phyloP scores from a whole-genome alignment of 345 rosid genomes.

The Zanthoxylum bungeanum region DNA sequence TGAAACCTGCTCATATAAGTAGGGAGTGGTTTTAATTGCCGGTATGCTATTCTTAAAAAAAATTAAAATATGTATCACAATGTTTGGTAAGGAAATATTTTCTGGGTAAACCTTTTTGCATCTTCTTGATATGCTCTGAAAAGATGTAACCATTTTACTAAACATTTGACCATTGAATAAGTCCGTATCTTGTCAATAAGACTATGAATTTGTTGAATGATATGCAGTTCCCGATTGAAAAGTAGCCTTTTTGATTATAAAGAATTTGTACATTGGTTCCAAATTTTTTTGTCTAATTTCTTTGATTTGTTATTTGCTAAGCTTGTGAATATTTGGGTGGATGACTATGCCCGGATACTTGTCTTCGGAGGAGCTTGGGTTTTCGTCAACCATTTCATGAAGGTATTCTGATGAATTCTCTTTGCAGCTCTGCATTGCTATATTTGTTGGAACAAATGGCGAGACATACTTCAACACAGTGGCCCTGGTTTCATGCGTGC shows the following conservation, averaged over 20 bases:
- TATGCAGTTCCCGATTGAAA: background rate
- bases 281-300: background rate
- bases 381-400: background rate
- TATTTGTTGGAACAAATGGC: constrained; percentile 81
- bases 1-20: no score
- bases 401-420: background rate
- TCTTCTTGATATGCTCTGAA: background rate
- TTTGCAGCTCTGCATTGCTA: constrained; percentile 3
- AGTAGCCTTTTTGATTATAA: background rate
- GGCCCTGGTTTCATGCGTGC: constrained; percentile 76
- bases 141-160: background rate
- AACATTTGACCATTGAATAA: background rate
- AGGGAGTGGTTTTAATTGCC: no score
- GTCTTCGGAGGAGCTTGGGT: background rate
- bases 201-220: background rate
- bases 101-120: background rate
- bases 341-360: background rate
- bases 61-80: no score
- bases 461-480: constrained; percentile 91
- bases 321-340: background rate
- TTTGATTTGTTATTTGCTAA: background rate
- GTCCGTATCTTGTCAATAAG: background rate
- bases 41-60: no score
- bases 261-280: background rate
- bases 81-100: background rate